Evolutionary conservation across 441 rosid species (phyloP), one percentile per base, ranked within the genome.

Genomic region (Erysimum pusillum): DNA sequence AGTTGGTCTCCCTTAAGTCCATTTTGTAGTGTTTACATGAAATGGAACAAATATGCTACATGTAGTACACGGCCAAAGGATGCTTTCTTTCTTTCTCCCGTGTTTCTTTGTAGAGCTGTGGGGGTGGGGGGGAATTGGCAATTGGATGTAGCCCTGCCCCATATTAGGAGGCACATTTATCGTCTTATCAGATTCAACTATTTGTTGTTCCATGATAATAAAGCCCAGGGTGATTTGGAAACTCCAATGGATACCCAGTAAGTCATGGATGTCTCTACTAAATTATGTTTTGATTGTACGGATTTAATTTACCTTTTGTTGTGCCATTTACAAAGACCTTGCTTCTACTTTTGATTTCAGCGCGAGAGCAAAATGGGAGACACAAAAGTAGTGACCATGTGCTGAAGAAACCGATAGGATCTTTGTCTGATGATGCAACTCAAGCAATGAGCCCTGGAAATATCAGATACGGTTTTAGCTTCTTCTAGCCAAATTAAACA

Each of bases 1-100:
- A 87, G 76, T 80, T 92, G 81, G 73, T 80, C 74, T 60, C 64
- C 38, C 84, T 86, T 64, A 68, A 78, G 58, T 84, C 88, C 31
- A 64, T 82, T 63, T 57, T 89, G 68, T 69, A 48, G 63, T 52
- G 67, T 68, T 41, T 62, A 69, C 57, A 20, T 54, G 71, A 57
- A 72, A 46, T 32, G 54, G 36, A 59, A 59, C 48, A 73, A 38
- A 56, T 68, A 45, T 73, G 53, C 61, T 66, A 76, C 64, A 25
- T 70, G 57, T 31, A 75, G 62, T 71, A 54, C 63, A 56, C 69
- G 18, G 74, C 45, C 67, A 39, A 73, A 48, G 67, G 71, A 67
- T 65, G 60, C 32, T 45, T 81, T 81, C 31, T 52, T 77, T 79
- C 63, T 39, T 74, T 83, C 76, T 62, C 71, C 54, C 73, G 31